phyloP scores from a whole-genome alignment of 108 stramenopile genomes.

The Conticribra guillardii region DNA sequence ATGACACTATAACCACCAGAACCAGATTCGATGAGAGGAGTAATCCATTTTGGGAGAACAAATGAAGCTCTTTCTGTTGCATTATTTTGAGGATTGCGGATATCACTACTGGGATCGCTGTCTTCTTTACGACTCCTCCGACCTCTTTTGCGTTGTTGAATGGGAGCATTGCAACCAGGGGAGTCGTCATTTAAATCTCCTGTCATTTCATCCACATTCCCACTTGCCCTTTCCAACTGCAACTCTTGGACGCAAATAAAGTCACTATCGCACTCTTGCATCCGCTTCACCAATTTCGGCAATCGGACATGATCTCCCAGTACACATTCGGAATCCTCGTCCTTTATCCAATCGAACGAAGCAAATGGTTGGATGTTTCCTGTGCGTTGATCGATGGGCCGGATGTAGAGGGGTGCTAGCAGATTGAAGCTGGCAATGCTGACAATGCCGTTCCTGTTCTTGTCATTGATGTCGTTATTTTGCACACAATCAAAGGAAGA shows the following conservation, averaged over 20 bases:
- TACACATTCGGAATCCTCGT: conserved; percentile 26
- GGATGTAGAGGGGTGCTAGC: conserved; percentile 58
- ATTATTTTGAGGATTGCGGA: not conserved
- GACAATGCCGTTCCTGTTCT: conserved; percentile 10
- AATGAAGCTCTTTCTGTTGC: conserved; percentile 6
- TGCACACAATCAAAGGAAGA: too few species aligned
- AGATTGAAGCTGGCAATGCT: conserved; percentile 60
- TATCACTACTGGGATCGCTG: not conserved
- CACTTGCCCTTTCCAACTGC: conserved; percentile 39
- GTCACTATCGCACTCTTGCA: conserved; percentile 37
- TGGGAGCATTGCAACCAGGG: not conserved
- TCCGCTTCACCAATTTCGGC: conserved; percentile 30
- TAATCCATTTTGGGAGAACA: conserved; percentile 51
- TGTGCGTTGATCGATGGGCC: conserved; percentile 55
- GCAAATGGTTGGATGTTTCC: conserved; percentile 58
- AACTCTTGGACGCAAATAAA: conserved; percentile 67
- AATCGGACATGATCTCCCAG: conserved; percentile 37
- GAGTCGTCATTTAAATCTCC: not conserved
- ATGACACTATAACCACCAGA: conserved; percentile 22
- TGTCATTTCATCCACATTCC: not conserved
- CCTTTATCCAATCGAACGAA: conserved; percentile 59
- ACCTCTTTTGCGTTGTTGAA: not conserved
- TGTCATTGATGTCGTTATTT: not conserved
- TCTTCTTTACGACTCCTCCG: conserved; percentile 31
- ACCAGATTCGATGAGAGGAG: conserved; percentile 6